Conservation (phyloP, 192 early-diverging fungal genomes). For the Gryganskiella cystojenkinii region DNA sequence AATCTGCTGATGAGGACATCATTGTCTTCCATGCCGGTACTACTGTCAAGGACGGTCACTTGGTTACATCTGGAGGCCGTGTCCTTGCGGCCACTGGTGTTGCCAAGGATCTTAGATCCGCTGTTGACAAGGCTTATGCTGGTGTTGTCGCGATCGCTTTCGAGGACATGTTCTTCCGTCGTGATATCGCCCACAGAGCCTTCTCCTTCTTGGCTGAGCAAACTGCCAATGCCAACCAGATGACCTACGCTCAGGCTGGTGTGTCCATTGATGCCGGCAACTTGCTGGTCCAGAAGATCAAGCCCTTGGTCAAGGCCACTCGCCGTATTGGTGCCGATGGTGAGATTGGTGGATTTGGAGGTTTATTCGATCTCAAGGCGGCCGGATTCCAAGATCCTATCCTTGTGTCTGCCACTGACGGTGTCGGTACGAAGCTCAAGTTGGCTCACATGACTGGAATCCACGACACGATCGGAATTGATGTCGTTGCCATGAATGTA, state of each 20-base stretch:
- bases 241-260: slow-evolving; percentile 96
- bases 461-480: slow-evolving; percentile 96
- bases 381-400: slow-evolving; percentile 94
- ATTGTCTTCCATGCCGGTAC: slow-evolving; percentile 97
- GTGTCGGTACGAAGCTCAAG: slow-evolving; percentile 99
- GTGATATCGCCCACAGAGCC: slow-evolving; percentile 90
- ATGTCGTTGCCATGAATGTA: slow-evolving; percentile 99
- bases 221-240: slow-evolving; percentile 48
- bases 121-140: slow-evolving; percentile 83
- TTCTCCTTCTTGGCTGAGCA: slow-evolving; percentile 55
- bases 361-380: slow-evolving; percentile 95
- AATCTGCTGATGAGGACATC: slow-evolving; percentile 51
- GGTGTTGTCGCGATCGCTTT: slow-evolving; percentile 78
- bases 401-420: slow-evolving; percentile 97
- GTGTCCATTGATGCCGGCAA: slow-evolving; percentile 98
- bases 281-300: slow-evolving; percentile 94
- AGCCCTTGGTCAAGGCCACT: slow-evolving; percentile 94
- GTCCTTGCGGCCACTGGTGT: slow-evolving; percentile 94
- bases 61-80: slow-evolving; percentile 93
- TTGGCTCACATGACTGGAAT: slow-evolving; percentile 88
- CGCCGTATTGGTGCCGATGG: slow-evolving; percentile 92
- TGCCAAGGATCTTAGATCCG: slow-evolving; percentile 74
- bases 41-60: slow-evolving; percentile 57
- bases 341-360: slow-evolving; percentile 99
- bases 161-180: slow-evolving; percentile 87